Percentiles rank a stretch among this genome's conserved stretches.
These are phyloP conservation scores for Fraxinus anomala DNA, from an alignment of 257 asterid species.

Conservation along the genomic window DNA sequence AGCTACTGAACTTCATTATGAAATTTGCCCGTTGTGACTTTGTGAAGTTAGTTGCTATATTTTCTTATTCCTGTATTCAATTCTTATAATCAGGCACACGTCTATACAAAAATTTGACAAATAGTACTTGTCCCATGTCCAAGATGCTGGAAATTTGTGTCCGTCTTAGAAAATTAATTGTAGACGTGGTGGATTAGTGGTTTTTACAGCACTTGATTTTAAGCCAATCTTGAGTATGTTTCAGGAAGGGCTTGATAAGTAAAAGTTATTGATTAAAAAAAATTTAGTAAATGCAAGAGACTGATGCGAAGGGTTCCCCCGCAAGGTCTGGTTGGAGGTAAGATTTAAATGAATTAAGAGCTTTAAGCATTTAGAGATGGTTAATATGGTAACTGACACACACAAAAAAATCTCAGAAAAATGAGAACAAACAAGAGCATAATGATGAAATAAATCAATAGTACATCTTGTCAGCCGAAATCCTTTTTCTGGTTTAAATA, in stretches of 20 bases:
- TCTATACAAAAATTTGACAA: not conserved
- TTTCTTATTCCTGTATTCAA: not conserved
- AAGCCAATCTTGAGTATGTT: not conserved
- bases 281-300: no score
- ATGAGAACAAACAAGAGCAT: not conserved
- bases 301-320: no score
- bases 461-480: slow-evolving; percentile 7
- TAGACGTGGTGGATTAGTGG: not conserved
- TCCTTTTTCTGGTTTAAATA: not conserved
- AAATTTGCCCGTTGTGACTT: not conserved
- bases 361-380: not conserved
- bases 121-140: not conserved
- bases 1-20: not conserved
- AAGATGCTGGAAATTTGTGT: not conserved
- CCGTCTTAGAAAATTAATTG: no score
- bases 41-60: not conserved
- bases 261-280: no score
- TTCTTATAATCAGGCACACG: not conserved
- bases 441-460: not conserved
- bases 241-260: no score
- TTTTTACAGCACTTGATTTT: not conserved
- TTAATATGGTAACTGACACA: no score
- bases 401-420: not conserved
- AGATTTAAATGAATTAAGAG: not conserved
- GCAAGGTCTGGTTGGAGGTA: not conserved